Conservation (phyloP, 257 asterid species). For the Salvia miltiorrhiza region DNA sequence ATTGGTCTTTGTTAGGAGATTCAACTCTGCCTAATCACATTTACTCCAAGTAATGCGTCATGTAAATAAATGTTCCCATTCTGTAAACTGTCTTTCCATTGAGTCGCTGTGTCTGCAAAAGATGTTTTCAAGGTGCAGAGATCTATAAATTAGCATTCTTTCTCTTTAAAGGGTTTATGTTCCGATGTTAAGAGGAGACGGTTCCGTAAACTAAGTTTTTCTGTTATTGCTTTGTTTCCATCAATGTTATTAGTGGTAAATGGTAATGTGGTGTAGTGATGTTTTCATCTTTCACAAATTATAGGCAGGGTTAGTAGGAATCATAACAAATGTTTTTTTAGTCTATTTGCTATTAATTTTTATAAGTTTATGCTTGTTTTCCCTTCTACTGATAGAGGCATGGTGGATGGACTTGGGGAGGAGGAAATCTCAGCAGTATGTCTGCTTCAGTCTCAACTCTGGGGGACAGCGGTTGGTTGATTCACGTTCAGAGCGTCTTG, state of each 20-base stretch:
- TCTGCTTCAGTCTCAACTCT: slow-evolving; percentile 97
- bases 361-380: slow-evolving; percentile 1
- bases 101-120: not conserved
- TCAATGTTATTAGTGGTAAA: not conserved
- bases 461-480: slow-evolving; percentile 98
- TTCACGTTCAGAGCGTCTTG: slow-evolving; percentile 90
- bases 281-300: not conserved
- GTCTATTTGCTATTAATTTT: slow-evolving; percentile 11
- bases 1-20: not conserved
- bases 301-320: slow-evolving; percentile 8
- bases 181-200: not conserved
- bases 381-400: slow-evolving; percentile 56
- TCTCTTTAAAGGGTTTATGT: not conserved
- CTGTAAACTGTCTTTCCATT: not conserved
- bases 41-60: not conserved
- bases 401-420: slow-evolving; percentile 99
- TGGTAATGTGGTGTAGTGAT: not conserved
- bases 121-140: not conserved
- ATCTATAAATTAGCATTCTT: not conserved
- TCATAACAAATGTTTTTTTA: not conserved
- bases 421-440: slow-evolving; percentile 99
- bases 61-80: not conserved
- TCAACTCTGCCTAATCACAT: no score
- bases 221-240: slow-evolving; percentile 7
- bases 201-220: not conserved